Base-by-base conservation (phyloP, 2,329 filamentous ascomycete species). In the Colletotrichum liaoningense region DNA sequence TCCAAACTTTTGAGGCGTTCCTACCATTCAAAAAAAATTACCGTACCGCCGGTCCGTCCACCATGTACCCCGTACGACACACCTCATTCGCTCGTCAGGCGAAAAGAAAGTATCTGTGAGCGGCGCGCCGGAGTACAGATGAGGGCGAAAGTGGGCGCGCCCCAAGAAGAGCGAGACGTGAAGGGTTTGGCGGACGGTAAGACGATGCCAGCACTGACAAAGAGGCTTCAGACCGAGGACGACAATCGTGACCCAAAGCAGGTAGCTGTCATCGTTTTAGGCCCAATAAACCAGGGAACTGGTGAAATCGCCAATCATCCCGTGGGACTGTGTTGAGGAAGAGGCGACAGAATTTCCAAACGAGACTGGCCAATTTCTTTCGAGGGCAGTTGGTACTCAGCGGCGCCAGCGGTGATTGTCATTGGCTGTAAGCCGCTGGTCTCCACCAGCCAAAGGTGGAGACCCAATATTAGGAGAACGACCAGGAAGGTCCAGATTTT, bases 341-440 rank as follows among this genome's bases (percentile, higher is more conserved):
- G 38, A 67, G 56, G 35, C 55, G 56, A 71, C 14, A 35, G 56
- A 54, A 49, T 67, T 70, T 67, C 68, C 55, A 66, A 67, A 67
- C 56, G 63, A 60, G 68, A 67, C 63, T 60, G 56, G 33, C 24
- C 52, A 72, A 72, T 72, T 69, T 72, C 69, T 65, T 30, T 52
- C 65, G 38, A 57, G 35, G 58, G 65, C 66, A 58, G 38, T 35
- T 65, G 52, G 69, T 62, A 26, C 58, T 72, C 58, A 58, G 66
- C 42, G 65, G 58, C 69, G 57, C 22, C 57, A 28, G 28, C 49
- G 35, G 24, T 38, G 38, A 24, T 26, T 56, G 24, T 38, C n/a
- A 69, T 72, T 72, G 69, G 69, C 26, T 60, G 46, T 63, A 12
- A 49, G n/a, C 19, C 52, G 33, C 19, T n/a, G 11, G 24, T 30